A percentile compares a stretch with the other conserved stretches of the same genome.
phyloP scores from a whole-genome alignment of 1,139 yeast genomes.

The Hemisphaericaspora xylanilytica region DNA sequence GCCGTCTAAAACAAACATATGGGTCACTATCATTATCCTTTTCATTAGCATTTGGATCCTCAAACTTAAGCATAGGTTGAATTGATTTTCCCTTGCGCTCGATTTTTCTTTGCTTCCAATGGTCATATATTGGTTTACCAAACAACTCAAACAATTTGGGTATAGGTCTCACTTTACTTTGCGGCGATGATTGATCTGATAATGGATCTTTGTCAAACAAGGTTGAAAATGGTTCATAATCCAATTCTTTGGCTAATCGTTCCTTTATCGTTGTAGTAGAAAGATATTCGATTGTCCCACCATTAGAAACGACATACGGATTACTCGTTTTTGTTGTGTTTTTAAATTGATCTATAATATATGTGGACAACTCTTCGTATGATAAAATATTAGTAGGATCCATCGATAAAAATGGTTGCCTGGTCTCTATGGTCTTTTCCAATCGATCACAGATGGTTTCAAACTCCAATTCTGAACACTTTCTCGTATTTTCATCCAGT shows the following conservation, averaged over 20 bases:
- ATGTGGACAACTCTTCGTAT: conserved; percentile 63
- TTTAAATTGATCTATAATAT: conserved; percentile 38
- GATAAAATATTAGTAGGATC: conserved; percentile 77
- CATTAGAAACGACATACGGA: conserved; percentile 27
- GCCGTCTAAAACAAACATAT: conserved; percentile 90
- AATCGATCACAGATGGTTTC: conserved; percentile 74
- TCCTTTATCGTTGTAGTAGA: conserved; percentile 40
- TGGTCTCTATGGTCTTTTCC: conserved; percentile 70
- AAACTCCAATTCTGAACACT: conserved; percentile 77
- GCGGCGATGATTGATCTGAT: conserved; percentile 20
- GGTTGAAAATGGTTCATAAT: conserved; percentile 41
- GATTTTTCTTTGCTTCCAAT: conserved; percentile 78
- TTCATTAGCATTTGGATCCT: conserved; percentile 72
- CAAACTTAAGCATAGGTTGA: conserved; percentile 76
- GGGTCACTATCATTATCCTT: conserved; percentile 92
- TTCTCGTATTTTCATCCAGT: conserved; percentile 19
- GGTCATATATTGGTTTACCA: conserved; percentile 71
- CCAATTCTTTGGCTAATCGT: conserved; percentile 38
- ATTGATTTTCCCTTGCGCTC: conserved; percentile 68
- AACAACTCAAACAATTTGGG: conserved; percentile 55
- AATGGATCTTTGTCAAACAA: conserved; percentile 50
- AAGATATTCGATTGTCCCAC: conserved; percentile 33
- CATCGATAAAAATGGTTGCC: conserved; percentile 85
- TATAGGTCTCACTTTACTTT: conserved; percentile 41
- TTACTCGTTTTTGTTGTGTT: conserved; percentile 25